Conservation (phyloP, 2,329 filamentous ascomycete species). For the Fusarium coffeatum region DNA sequence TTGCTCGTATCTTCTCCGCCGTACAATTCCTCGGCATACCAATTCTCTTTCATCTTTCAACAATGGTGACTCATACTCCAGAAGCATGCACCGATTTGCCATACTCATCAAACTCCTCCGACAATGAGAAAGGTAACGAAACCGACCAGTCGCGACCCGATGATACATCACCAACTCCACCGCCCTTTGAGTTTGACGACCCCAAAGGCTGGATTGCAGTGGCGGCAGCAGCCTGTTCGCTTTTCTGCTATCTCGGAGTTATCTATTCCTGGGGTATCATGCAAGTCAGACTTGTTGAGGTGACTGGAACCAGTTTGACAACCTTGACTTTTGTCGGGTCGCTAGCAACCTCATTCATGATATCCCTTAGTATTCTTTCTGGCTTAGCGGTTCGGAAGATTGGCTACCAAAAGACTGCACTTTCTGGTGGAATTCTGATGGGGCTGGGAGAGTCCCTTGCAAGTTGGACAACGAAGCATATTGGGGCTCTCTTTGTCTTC, state of each 20-base stretch:
- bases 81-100: background rate
- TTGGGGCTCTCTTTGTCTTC: constrained; percentile 43
- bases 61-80: background rate
- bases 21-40: background rate
- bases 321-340: constrained; percentile 49
- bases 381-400: constrained; percentile 36
- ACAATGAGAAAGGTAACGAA: constrained; percentile 29
- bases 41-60: fast-evolving
- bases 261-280: constrained; percentile 51
- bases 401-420: constrained; percentile 41
- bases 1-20: background rate
- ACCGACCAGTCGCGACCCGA: constrained; percentile 1
- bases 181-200: constrained; percentile 23
- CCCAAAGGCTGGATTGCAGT: constrained; percentile 36
- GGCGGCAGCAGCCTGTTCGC: constrained; percentile 33
- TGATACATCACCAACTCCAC: background rate
- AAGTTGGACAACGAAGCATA: constrained; percentile 42
- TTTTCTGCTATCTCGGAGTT: constrained; percentile 48
- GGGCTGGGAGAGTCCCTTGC: constrained; percentile 48
- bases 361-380: constrained; percentile 40
- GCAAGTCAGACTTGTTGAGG: constrained; percentile 46
- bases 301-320: constrained; percentile 39
- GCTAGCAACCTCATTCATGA: constrained; percentile 45
- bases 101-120: constrained; percentile 1
- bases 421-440: constrained; percentile 44